Conservation (phyloP, 1,139 yeast species). For the Geotrichum candidum region DNA sequence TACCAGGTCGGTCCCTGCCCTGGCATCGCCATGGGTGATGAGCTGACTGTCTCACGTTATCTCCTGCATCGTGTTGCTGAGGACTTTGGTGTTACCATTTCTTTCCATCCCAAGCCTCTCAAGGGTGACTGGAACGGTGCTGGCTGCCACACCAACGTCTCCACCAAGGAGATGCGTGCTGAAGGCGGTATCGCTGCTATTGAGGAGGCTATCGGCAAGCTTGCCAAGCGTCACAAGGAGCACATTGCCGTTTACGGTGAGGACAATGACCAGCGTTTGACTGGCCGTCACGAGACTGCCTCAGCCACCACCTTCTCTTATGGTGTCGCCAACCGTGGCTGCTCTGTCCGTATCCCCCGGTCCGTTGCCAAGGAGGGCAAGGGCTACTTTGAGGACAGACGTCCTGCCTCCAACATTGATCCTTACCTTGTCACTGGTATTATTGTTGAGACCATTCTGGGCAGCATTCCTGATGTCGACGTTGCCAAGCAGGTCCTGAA, state of each 20-base stretch:
- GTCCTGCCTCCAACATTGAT: constrained; percentile 99
- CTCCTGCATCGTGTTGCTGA: constrained; percentile 91
- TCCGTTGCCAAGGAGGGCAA: constrained; percentile 96
- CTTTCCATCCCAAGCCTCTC: constrained; percentile 98
- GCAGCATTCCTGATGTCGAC: constrained; percentile 92
- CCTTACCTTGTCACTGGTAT: constrained; percentile 98
- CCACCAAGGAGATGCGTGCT: constrained; percentile 82
- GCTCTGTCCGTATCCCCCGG: constrained; percentile 97
- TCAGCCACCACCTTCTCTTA: constrained; percentile 83
- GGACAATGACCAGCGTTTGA: constrained; percentile 90
- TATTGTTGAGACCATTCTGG: constrained; percentile 94
- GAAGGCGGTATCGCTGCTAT: constrained; percentile 96
- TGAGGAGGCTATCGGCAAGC: constrained; percentile 86
- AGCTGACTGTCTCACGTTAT: constrained; percentile 94
- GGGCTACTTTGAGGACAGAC: constrained; percentile 99
- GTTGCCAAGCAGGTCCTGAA: constrained; percentile 47
- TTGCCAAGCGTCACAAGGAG: constrained; percentile 93
- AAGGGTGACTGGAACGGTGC: constrained; percentile 99
- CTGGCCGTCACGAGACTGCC: constrained; percentile 98
- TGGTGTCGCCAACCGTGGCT: constrained; percentile 99
- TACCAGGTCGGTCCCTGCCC: constrained; percentile 98
- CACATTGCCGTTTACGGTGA: constrained; percentile 93
- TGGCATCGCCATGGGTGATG: constrained; percentile 95
- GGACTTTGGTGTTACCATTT: constrained; percentile 96
- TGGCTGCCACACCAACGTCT: constrained; percentile 98